These are phyloP conservation scores for Melaleuca alternifolia DNA, from an alignment of 345 rosid genomes.

Conservation along the genomic window DNA sequence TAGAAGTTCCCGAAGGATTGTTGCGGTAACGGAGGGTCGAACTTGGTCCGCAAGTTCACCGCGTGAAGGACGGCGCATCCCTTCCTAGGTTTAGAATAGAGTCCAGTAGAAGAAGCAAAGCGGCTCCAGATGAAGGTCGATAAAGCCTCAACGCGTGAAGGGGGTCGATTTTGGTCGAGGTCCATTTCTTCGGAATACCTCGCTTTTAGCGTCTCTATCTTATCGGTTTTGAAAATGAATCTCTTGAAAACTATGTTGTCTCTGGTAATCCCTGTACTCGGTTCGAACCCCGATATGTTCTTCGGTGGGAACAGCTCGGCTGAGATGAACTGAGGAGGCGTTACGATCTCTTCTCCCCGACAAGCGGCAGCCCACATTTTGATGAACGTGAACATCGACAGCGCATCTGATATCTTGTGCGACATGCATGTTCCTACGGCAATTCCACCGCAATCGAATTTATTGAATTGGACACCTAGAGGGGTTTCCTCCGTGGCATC, in stretches of 20 bases:
- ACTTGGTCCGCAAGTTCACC: constrained; percentile 16
- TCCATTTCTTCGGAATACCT: neutral
- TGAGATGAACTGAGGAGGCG: constrained; percentile 6
- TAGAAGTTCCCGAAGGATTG: constrained; percentile 8
- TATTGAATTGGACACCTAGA: constrained; percentile 20
- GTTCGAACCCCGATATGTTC: constrained; percentile 1
- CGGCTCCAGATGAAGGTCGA: constrained; percentile 26
- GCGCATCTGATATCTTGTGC: constrained; percentile 20
- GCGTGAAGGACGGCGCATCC: constrained; percentile 4
- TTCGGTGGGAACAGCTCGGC: constrained; percentile 20
- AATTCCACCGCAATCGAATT: constrained; percentile 19
- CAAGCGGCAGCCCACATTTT: constrained; percentile 18
- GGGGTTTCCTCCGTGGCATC: neutral
- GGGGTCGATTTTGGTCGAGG: neutral
- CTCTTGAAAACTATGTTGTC: constrained; percentile 13
- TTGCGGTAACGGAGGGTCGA: neutral
- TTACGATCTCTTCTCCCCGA: constrained; percentile 2
- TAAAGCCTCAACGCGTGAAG: constrained; percentile 27
- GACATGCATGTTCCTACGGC: constrained; percentile 16
- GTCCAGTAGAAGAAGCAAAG: neutral
- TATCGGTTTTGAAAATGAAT: constrained; percentile 11
- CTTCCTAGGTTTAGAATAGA: neutral
- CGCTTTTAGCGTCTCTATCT: constrained; percentile 4
- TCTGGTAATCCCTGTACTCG: neutral
- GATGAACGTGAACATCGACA: constrained; percentile 7